Evolutionary conservation across 1,284 basidiomycete genomes (phyloP), one percentile per base, ranked within the genome.

Genomic region (Phlebopus sp.): DNA sequence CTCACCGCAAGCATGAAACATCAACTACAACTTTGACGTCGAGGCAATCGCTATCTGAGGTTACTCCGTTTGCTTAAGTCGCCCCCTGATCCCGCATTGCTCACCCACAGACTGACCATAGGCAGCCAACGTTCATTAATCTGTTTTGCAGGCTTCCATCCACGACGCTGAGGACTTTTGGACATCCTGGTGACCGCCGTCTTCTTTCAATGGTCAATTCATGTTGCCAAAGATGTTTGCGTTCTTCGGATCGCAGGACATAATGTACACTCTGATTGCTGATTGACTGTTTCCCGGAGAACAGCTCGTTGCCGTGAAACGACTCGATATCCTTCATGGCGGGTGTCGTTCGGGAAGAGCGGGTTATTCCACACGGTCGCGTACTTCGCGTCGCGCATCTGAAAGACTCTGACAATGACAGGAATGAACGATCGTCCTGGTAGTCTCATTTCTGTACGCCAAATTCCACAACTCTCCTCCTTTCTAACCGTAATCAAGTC

Each of bases 161-260:
- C 90, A 93, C 68, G 90, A 95, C 59, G 83, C 89, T 46, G 75
- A 82, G 3, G 70, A 75, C 8, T 93, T 93, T 69, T 76, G 86
- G 92, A 64, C 91, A 95, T 67, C 91, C 91, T 25, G 91, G 87
- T 39, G 73, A 73, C 29, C 71, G 77, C 10, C 80, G 83, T 60
- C 64, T 86, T 29, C 69, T 90, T n/a, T n/a, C n/a, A n/a, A n/a
- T n/a, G n/a, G 56, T 75, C 79, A 59, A 79, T 81, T 57, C 79
- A 76, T 38, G 79, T 89, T 55, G 86, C 86, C 44, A 84, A 82
- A 59, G 91, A 94, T 61, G 90, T 87, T 87, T 0, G 90, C 90
- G 2, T 94, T 95, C 81, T 92, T 92, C 64, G 91, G 91, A 47
- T 91, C 61, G 90, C 89, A 31, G 90, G 90, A 2, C 86, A 90